Evolutionary conservation across 2,329 filamentous ascomycete species (phyloP).

Genomic region (Ascochyta koolunga): DNA sequence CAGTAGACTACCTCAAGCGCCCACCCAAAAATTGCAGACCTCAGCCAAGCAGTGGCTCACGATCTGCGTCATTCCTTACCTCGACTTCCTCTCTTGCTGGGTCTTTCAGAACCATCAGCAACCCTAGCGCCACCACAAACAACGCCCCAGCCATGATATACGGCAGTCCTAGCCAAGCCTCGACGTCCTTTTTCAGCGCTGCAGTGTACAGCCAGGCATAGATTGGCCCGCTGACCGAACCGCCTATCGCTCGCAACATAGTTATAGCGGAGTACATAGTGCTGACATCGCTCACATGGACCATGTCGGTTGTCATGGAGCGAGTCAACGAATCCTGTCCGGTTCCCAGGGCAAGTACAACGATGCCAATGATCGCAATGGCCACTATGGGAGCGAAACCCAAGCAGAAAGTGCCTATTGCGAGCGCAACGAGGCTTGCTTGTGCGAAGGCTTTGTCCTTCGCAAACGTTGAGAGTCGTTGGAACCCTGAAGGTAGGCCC

Average conservation of each 20-base stretch:
- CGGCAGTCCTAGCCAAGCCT: conserved; percentile 17
- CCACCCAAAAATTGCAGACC: too few species aligned
- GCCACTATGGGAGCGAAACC: conserved; percentile 19
- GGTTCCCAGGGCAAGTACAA: conserved; percentile 21
- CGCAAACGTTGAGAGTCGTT: neutral
- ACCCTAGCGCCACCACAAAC: conserved; percentile 10
- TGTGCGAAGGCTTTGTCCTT: conserved; percentile 19
- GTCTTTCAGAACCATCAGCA: neutral
- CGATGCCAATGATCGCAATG: conserved; percentile 20
- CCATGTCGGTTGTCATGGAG: conserved; percentile 28
- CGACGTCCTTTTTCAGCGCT: conserved; percentile 4
- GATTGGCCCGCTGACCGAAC: conserved; percentile 24
- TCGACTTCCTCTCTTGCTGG: neutral
- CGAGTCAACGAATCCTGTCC: conserved; percentile 28
- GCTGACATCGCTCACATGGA: conserved; percentile 16
- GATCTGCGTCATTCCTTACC: neutral
- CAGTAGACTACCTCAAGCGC: too few species aligned
- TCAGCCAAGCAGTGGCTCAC: neutral
- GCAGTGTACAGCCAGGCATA: conserved; percentile 24
- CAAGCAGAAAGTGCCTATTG: conserved; percentile 16
- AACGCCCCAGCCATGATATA: conserved; percentile 18
- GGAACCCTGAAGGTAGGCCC: conserved; percentile 3
- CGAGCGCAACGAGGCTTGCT: conserved; percentile 16
- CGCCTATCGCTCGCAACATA: conserved; percentile 26
- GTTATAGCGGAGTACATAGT: conserved; percentile 29